Evolutionary conservation across 1,284 basidiomycete species (phyloP), one percentile per base, ranked within the genome.

Genomic region (Cutaneotrichosporon cyanovorans): DNA sequence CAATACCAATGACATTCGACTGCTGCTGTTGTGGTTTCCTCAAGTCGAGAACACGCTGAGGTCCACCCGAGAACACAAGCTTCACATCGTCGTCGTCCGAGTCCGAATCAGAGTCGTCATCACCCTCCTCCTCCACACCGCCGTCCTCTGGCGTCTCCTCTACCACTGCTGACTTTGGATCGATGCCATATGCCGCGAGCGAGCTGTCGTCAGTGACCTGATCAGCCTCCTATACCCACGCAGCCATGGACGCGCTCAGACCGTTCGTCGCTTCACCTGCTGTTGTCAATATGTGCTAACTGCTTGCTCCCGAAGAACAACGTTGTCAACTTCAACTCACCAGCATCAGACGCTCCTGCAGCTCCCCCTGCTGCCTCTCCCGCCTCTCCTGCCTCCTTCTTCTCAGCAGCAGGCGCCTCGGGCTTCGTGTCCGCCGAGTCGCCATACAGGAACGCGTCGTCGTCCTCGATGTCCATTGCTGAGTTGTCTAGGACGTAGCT

Each of bases 31-130:
- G 65, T 1, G 62, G 63, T 56, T 73, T 70, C 44, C 66, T 34
- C 12, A 50, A 25, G 31, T 51, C 49, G 10, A 51, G 31, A 7
- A 28, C 25, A n/a, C 69, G 47, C 23, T 59, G 50, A 40, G 57
- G 51, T 23, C 56, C 45, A 22, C 56, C 51, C 16, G 61, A 66
- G 38, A 73, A 66, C 35, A 72, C 71, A 40, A 74, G 62, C 58
- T 71, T 66, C 45, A 69, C 55, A 50, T 65, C 68, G 42, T 69
- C 71, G 25, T 74, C 72, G 16, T 71, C 69, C 2, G 61, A 60
- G 4, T 65, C 60, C 2, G 61, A 61, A 4, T 60, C 59, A 28
- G 25, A 28, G 11, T 64, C 63, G 25, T 60, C 61, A 1, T 56
- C 56, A 7, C 54, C 62, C 12, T 68, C 66, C 34, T 66, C 67